Base-by-base conservation (phyloP, 2,329 filamentous ascomycete genomes). In the Diaporthe batatas region DNA sequence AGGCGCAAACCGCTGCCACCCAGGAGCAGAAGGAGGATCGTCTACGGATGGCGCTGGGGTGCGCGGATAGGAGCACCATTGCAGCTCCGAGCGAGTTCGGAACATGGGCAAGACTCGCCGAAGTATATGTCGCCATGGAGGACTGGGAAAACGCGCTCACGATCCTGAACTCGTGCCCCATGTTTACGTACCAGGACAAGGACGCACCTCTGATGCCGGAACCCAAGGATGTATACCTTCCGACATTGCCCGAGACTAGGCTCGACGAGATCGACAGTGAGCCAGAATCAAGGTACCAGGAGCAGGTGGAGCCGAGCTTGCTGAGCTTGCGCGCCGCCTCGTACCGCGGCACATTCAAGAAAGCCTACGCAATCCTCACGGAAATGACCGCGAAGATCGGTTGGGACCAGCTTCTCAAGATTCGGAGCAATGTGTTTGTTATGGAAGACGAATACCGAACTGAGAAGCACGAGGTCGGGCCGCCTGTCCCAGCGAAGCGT, bases 171-270 rank as follows among this genome's bases (percentile, higher is more conserved):
- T 99, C 96, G 23, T 99, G 96, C 82, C 96, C 96, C 11, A 99
- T 99, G 96, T 99, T 99, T 82, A 99, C 96, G 8, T 98, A 99
- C 82, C 96, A 98, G 83, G 96, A 99, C 83, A 98, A 98, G 82
- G 96, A 99, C 81, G 93, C 95, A 7, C 96, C 96, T 4, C 85
- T 96, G 73, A 96, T 98, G 93, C 96, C 96, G 1, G 95, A 98
- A 79, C 95, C 96, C 0, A 92, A 93, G 78, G 93, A 95, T 71
- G 93, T 98, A 54, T 91, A 93, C 77, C 89, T 99, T 18, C 96
- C 96, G 0, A 93, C 96, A 21, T 88, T 98, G 68, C 89, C 93
- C 0, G 96, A 98, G 82, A 97, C 94, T 23, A 91, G 95, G 72
- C 90, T 98, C 70, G 96, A 99, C 77, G 96, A 99, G 80, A 98